phyloP scores from a whole-genome alignment of 1,284 basidiomycete species.

The Ustilago crameri region DNA sequence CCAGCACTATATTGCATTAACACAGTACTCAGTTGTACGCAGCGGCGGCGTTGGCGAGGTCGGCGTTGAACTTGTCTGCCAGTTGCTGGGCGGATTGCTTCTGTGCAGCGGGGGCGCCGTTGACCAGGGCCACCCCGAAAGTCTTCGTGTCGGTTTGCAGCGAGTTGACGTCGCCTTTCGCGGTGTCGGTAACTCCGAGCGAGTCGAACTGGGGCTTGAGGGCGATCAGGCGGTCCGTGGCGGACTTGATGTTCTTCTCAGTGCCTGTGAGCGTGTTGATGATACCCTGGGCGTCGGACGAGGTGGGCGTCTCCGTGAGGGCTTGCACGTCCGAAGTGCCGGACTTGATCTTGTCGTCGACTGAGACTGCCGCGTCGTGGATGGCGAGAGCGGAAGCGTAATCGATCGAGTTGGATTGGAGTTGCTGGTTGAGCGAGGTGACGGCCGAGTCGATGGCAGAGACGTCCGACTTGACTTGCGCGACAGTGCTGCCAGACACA shows the following conservation, averaged over 20 bases:
- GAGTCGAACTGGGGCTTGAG: slow-evolving; percentile 24
- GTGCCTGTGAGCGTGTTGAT: slow-evolving; percentile 19
- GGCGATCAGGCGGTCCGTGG: slow-evolving; percentile 8
- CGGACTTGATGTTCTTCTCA: slow-evolving; percentile 22
- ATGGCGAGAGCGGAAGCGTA: slow-evolving; percentile 27
- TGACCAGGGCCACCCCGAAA: slow-evolving; percentile 16
- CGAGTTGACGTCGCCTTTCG: slow-evolving; percentile 5
- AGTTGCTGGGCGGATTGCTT: slow-evolving; percentile 3
- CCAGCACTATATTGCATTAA: too few species aligned
- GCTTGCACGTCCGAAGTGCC: slow-evolving; percentile 14
- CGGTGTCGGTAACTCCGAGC: slow-evolving; percentile 10
- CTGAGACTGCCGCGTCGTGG: slow-evolving; percentile 4
- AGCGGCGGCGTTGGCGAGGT: slow-evolving; percentile 13
- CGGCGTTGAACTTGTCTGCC: slow-evolving; percentile 31
- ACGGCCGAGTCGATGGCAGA: slow-evolving; percentile 19
- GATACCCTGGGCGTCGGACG: slow-evolving; percentile 15
- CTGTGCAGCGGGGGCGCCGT: slow-evolving; percentile 1
- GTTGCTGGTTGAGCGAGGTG: slow-evolving; percentile 18
- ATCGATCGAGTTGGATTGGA: slow-evolving; percentile 12
- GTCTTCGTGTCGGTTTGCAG: slow-evolving; percentile 21
- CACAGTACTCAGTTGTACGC: slow-evolving; percentile 24
- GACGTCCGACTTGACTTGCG: slow-evolving; percentile 22
- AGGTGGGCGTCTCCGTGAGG: slow-evolving; percentile 16
- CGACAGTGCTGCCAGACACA: slow-evolving; percentile 15
- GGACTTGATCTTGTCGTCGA: slow-evolving; percentile 28